These are phyloP conservation scores for Globisporangium viniferum DNA, from an alignment of 352 stramenopile species.

Conservation along the genomic window DNA sequence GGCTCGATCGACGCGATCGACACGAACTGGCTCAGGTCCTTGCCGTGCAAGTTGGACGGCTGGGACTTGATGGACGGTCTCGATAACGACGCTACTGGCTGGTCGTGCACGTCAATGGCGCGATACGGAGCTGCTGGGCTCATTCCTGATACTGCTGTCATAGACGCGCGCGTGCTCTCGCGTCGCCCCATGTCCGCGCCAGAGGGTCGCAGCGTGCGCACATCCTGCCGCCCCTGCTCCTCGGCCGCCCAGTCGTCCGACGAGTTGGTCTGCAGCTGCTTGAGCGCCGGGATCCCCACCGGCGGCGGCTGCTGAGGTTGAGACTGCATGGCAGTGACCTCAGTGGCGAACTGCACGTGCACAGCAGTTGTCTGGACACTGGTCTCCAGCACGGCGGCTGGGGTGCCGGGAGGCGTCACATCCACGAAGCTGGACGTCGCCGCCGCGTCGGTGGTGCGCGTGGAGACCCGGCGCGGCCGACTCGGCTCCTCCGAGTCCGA, in stretches of 20 bases:
- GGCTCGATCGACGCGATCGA: conserved; percentile 40
- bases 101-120: conserved; percentile 10
- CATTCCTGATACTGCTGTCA: not conserved
- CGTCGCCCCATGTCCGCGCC: not conserved
- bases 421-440: conserved; percentile 13
- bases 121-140: not conserved
- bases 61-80: conserved; percentile 3
- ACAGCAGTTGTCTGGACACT: not conserved
- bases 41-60: conserved; percentile 48
- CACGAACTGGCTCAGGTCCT: conserved; percentile 61
- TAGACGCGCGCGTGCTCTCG: not conserved
- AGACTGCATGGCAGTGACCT: not conserved
- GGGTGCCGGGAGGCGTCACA: conserved; percentile 7
- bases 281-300: not conserved
- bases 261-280: conserved; percentile 4
- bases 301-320: not conserved
- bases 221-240: conserved; percentile 8
- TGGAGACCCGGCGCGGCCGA: not conserved
- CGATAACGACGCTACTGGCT: not conserved
- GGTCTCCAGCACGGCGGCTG: not conserved
- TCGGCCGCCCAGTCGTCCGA: conserved; percentile 17
- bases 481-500: conserved; percentile 4
- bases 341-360: not conserved
- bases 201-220: conserved; percentile 3
- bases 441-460: not conserved